Evolutionary conservation across 2,329 filamentous ascomycete species (phyloP).

Genomic region (Penicillium nordicum): DNA sequence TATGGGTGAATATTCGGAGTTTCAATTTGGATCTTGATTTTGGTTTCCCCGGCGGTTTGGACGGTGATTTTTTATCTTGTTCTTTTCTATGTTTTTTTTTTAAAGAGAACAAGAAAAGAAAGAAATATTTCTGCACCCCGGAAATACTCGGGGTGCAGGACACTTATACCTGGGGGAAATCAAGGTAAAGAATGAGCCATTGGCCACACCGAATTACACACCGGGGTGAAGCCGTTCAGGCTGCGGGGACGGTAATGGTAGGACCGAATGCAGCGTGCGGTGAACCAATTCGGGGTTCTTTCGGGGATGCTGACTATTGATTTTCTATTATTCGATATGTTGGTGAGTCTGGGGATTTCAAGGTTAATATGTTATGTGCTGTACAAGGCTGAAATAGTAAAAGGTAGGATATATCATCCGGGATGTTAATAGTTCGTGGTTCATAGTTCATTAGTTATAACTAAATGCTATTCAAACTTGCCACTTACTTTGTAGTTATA

Average conservation of each 20-base stretch:
- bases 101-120: background rate
- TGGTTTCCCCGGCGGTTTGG: background rate
- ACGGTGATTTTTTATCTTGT: background rate
- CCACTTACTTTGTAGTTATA: background rate
- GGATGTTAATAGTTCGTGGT: background rate
- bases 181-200: conserved; percentile 24
- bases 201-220: conserved; percentile 16
- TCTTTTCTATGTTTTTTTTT: background rate
- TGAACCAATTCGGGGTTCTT: conserved; percentile 24
- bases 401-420: background rate
- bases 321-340: background rate
- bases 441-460: background rate
- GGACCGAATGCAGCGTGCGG: conserved; percentile 35
- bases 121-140: conserved; percentile 7
- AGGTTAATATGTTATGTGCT: background rate
- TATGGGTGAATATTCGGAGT: background rate
- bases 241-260: conserved; percentile 22
- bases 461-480: background rate
- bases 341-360: background rate
- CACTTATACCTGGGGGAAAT: conserved; percentile 16
- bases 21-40: background rate
- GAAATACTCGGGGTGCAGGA: conserved; percentile 4
- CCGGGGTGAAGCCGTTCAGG: conserved; percentile 29
- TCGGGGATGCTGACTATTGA: conserved; percentile 2
- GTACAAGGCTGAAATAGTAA: background rate